These are phyloP conservation scores for Chrysoporthe deuterocubensis DNA, from an alignment of 2,329 filamentous ascomycete species.

Conservation along the genomic window DNA sequence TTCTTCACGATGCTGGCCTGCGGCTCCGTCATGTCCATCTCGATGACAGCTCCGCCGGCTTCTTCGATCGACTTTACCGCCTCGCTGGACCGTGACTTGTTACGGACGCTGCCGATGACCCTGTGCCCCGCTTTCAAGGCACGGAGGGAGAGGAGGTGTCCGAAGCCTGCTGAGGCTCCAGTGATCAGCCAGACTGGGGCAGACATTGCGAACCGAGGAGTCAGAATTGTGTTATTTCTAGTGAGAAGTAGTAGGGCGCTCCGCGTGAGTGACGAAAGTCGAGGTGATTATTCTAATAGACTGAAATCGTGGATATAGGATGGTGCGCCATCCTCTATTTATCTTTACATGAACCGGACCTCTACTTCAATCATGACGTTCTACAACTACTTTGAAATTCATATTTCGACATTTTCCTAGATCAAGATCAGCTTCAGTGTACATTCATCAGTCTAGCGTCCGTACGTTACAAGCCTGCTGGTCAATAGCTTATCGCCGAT, in stretches of 20 bases:
- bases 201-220: neutral
- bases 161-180: slow-evolving; percentile 41
- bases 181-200: slow-evolving; percentile 36
- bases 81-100: slow-evolving; percentile 30
- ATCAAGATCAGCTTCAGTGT: too few relatives aligned
- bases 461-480: neutral
- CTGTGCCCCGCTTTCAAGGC: slow-evolving; percentile 38
- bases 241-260: too few relatives aligned
- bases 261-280: too few relatives aligned
- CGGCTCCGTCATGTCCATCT: slow-evolving; percentile 39
- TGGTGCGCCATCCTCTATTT: too few relatives aligned
- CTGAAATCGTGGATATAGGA: too few relatives aligned
- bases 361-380: too few relatives aligned
- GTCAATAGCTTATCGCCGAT: neutral
- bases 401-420: too few relatives aligned
- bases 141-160: slow-evolving; percentile 36
- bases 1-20: slow-evolving; percentile 35
- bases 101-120: slow-evolving; percentile 40
- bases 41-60: slow-evolving; percentile 35
- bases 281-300: too few relatives aligned
- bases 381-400: too few relatives aligned
- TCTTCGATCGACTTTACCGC: slow-evolving; percentile 34
- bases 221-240: neutral
- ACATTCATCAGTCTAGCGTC: too few relatives aligned
- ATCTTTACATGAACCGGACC: too few relatives aligned